Evolutionary conservation across 2,329 filamentous ascomycete species (phyloP), one percentile per base, ranked within the genome.

Genomic region (Rugonectria rugulosa): DNA sequence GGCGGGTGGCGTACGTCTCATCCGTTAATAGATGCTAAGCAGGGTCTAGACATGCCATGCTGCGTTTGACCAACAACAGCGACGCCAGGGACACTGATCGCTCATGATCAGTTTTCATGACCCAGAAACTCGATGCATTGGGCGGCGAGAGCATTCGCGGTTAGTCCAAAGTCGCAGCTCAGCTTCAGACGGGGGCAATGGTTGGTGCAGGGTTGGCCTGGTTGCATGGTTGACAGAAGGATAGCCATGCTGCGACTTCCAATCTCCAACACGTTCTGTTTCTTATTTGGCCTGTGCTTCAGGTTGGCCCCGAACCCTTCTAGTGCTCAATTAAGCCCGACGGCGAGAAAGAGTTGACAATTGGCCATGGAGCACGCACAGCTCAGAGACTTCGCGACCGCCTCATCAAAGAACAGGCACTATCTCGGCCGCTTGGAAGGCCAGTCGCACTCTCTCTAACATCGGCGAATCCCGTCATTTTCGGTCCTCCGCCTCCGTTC

Each of bases 241-340:
- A 50, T 32, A 14, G 29, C 29, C 29, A 32, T 51, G 45, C 36
- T 51, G 38, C 43, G 48, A 24, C 45, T 43, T 46, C 50, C 45
- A 49, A 53, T 37, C 42, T 51, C 45, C 43, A 52, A 54, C 46
- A 23, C 37, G 50, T 49, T 37, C 48, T 36, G 57, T 52, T 65
- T 59, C 53, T 51, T 40, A 40, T 58, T 52, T 55, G 53, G 54
- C 49, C 46, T 57, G 51, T 61, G 58, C 58, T 56, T 60, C 48
- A 59, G 58, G 52, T 61, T 59, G 47, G 46, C 34, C 51, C 37
- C 51, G 45, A 51, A 53, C 54, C 31, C 51, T 53, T 37, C 36
- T 58, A 60, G 49, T 56, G 38, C 46, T 51, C 46, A 43, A 46
- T 34, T 53, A 56, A 50, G 44, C 41, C 52, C 50, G n/a, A n/a